Percentiles rank a stretch among this genome's conserved stretches.
Evolutionary conservation across 305 asterid species (phyloP).

Genomic region (Solanum aculeatissimum): DNA sequence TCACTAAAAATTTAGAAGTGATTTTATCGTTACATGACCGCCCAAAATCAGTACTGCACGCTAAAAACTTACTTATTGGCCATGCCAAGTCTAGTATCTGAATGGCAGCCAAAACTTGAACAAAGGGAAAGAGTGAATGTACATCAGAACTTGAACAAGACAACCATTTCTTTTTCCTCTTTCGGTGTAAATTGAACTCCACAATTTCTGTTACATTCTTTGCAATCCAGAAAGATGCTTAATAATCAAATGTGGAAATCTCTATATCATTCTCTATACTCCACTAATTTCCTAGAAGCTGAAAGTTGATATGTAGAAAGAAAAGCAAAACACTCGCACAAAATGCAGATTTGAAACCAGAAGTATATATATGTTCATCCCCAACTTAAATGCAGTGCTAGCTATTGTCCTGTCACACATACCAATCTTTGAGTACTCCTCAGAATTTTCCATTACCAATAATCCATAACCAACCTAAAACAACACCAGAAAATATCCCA

Average conservation of each 20-base stretch:
- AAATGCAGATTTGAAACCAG: background rate
- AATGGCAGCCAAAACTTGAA: background rate
- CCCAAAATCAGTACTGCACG: background rate
- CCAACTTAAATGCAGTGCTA: background rate
- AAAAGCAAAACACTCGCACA: background rate
- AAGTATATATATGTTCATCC: background rate
- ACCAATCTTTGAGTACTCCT: conserved; percentile 1
- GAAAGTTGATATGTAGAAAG: too few species aligned
- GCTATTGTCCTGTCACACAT: background rate
- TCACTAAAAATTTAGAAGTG: background rate
- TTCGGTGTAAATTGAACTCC: background rate
- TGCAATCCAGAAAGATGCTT: background rate
- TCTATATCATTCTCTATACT: background rate
- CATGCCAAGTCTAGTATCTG: background rate
- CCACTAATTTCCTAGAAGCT: background rate
- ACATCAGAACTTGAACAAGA: background rate
- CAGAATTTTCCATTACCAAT: conserved; percentile 41
- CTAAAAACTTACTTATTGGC: background rate
- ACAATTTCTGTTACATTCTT: background rate
- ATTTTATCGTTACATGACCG: background rate
- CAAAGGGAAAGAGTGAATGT: background rate
- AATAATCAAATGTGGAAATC: background rate
- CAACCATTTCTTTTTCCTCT: background rate
- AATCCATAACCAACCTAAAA: conserved; percentile 85
- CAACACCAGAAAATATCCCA: conserved; percentile 68